These are phyloP conservation scores for Malus sieversii DNA, from an alignment of 306 rosid species.

Conservation along the genomic window DNA sequence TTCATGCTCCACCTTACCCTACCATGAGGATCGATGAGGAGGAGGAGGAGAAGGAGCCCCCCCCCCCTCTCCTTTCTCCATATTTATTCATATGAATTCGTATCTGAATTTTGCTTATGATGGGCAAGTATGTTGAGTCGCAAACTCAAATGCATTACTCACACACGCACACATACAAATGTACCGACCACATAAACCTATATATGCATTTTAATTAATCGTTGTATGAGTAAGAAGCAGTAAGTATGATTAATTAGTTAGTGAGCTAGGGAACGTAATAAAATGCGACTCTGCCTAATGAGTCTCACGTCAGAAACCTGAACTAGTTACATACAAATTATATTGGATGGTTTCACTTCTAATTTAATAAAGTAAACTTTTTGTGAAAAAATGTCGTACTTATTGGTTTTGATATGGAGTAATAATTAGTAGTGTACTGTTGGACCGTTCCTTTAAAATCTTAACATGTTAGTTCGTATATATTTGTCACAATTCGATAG, in stretches of 20 bases:
- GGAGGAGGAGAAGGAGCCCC: background rate
- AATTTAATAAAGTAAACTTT: too few species aligned
- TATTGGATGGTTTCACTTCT: background rate
- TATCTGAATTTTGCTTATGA: background rate
- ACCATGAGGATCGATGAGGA: slow-evolving; percentile 30
- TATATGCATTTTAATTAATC: background rate
- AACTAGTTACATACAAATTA: background rate
- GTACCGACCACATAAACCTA: background rate
- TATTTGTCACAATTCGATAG: background rate
- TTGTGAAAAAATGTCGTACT: background rate
- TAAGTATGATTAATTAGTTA: background rate
- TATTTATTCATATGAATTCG: background rate
- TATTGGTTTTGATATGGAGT: background rate
- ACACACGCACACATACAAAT: background rate
- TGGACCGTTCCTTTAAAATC: too few species aligned
- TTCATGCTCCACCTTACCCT: slow-evolving; percentile 39
- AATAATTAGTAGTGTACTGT: background rate
- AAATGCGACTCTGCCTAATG: background rate
- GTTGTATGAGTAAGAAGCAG: background rate
- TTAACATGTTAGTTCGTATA: background rate
- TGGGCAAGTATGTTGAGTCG: background rate
- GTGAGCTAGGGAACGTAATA: slow-evolving; percentile 7
- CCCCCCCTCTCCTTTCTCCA: background rate
- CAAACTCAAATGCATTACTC: background rate
- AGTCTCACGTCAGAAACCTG: background rate